These are phyloP conservation scores for Erysimum cheiri DNA, from an alignment of 441 rosid genomes.

Conservation along the genomic window DNA sequence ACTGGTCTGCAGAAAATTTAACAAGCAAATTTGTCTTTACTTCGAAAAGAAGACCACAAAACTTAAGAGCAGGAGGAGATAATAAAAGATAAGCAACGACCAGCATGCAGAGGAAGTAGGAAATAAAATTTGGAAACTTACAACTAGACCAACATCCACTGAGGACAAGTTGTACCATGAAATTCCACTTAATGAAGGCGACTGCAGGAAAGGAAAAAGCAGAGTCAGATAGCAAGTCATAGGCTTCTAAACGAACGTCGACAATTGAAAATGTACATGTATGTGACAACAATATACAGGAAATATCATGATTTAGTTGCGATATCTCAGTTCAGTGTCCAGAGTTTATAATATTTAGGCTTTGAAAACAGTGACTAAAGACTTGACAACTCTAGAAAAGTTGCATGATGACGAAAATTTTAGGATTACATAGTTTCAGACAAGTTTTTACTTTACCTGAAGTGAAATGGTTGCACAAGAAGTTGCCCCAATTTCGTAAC, in stretches of 20 bases:
- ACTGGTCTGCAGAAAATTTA: conserved; percentile 75
- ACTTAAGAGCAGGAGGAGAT: conserved; percentile 8
- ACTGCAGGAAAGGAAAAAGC: conserved; percentile 55
- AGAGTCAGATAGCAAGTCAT: conserved; percentile 31
- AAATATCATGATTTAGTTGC: background rate
- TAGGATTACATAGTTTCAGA: conserved; percentile 1
- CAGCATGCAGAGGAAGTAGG: conserved; percentile 22
- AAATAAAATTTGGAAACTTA: conserved; percentile 51
- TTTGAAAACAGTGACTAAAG: conserved; percentile 1
- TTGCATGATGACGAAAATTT: background rate
- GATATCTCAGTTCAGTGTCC: conserved; percentile 1
- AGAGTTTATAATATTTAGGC: background rate
- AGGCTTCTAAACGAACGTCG: conserved; percentile 17
- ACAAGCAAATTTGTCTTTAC: conserved; percentile 12
- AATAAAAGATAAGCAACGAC: conserved; percentile 12
- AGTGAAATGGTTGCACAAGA: conserved; percentile 92
- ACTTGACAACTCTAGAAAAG: background rate
- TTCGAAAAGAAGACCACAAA: background rate
- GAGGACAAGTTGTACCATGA: conserved; percentile 88
- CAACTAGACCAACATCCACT: conserved; percentile 84
- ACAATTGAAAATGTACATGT: background rate
- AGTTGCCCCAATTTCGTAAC: conserved; percentile 95
- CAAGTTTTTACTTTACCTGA: conserved; percentile 53
- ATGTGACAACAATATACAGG: conserved; percentile 1
- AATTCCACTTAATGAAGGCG: conserved; percentile 76